Percentiles rank a stretch among this genome's conserved stretches.
Conservation (phyloP, 148 eudicot species). For the Arctostaphylos glauca region DNA sequence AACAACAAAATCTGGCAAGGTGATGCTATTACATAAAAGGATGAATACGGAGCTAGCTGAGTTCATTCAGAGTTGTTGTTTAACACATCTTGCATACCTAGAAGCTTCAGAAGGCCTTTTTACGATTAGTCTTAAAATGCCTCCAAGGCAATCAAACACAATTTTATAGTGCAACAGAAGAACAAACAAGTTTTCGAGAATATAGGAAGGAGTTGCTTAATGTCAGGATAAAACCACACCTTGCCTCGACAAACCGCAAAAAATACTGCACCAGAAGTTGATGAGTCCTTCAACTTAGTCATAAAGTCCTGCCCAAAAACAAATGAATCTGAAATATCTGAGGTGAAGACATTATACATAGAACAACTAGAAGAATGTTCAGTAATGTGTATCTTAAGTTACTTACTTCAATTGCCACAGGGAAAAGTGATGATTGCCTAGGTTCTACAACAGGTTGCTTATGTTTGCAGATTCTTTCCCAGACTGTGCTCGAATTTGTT, state of each 20-base stretch:
- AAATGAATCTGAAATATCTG: conserved; percentile 19
- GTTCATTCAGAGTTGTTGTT: background rate
- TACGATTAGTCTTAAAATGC: background rate
- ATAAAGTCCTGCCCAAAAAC: conserved; percentile 67
- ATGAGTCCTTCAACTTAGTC: conserved; percentile 71
- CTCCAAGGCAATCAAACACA: background rate
- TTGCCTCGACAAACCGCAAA: conserved; percentile 99
- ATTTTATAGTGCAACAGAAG: background rate
- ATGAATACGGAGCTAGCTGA: background rate
- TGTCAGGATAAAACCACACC: conserved; percentile 40
- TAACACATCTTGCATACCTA: background rate
- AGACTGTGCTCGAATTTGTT: conserved; percentile 60
- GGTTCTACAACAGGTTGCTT: conserved; percentile 98
- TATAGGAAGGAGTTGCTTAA: background rate
- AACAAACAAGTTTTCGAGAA: background rate
- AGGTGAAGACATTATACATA: conserved; percentile 16
- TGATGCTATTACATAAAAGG: background rate
- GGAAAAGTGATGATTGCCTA: conserved; percentile 89
- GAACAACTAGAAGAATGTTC: conserved; percentile 6
- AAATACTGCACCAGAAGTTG: conserved; percentile 84
- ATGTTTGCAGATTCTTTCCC: conserved; percentile 96
- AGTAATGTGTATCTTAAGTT: background rate
- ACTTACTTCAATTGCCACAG: conserved; percentile 74
- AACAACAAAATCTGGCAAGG: background rate
- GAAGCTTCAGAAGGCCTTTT: background rate